Base-by-base conservation (phyloP, 257 asterid species). In the Linderniella brevidens region DNA sequence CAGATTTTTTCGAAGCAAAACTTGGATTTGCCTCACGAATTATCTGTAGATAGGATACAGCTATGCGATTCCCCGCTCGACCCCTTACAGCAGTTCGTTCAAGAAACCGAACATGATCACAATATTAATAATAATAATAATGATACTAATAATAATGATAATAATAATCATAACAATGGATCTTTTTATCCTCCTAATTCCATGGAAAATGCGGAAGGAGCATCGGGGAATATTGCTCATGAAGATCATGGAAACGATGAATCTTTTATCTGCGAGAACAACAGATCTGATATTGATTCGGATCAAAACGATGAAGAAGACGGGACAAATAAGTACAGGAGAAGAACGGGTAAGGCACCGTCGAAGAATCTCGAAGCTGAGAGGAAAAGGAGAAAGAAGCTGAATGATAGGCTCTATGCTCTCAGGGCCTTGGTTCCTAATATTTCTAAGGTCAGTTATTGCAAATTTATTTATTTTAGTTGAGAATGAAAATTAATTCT, bases 301-400 rank as follows among this genome's bases (percentile, higher is more conserved):
- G 92, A 78, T 62, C 83, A 60, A 7, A 77, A 77, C 41, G 93
- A 84, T 0, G 93, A 78, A 3, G 92, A 82, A 11, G 88, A 76
- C 32, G 83, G 73, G 35, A 54, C 62, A 8, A 80, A 25, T 25
- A 25, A 66, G 70, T 69, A 67, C 10, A 46, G 93, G 39, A 66
- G 75, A 50, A 74, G 92, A 52, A 70, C 49, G 5, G 90, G 86
- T 25, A 81, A 82, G 55, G 87, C 85, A 17, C 73, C 74, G 49
- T 74, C 86, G 6, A 86, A 86, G 62, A 86, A 86, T 25, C 93
- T 86, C 1, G 38, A 48, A 50, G 94, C 96, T 1, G 96, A 86
- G 85, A 76, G 96, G 67, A 81, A 67, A 50, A 63, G 96, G 58
- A 71, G 96, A 51, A 85, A 85, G 71, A 85, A 85, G 74, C 94